These are phyloP conservation scores for Pythium folliculosum DNA, from an alignment of 352 stramenopile species.

Conservation along the genomic window DNA sequence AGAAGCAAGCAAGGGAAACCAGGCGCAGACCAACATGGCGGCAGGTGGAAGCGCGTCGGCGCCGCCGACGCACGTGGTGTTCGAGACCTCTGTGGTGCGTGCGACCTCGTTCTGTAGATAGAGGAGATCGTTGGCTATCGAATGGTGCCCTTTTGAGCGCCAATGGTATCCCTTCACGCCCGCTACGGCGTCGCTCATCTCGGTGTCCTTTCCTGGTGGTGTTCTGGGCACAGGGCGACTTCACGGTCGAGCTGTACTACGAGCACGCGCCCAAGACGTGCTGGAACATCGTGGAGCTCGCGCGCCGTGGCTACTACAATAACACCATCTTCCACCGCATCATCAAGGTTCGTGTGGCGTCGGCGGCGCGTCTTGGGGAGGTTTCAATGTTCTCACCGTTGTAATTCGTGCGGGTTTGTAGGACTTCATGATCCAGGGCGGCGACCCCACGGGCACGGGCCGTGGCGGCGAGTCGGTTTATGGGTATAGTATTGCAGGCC, in stretches of 20 bases:
- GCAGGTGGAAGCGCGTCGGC: constrained; percentile 10
- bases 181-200: background rate
- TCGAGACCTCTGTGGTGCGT: constrained; percentile 57
- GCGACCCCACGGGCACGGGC: constrained; percentile 93
- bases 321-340: constrained; percentile 96
- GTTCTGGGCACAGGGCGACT: constrained; percentile 56
- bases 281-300: constrained; percentile 93
- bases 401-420: constrained; percentile 18
- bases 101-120: background rate
- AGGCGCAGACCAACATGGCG: constrained; percentile 8
- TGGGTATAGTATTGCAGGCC: constrained; percentile 17
- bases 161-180: background rate
- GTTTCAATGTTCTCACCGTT: background rate
- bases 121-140: background rate
- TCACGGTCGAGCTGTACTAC: constrained; percentile 94
- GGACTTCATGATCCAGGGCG: constrained; percentile 97
- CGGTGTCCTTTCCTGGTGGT: background rate
- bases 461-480: constrained; percentile 92
- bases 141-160: background rate
- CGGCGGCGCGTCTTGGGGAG: no score
- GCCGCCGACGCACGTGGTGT: constrained; percentile 78
- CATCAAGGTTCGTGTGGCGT: constrained; percentile 66
- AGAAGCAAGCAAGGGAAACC: background rate
- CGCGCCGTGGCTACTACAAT: constrained; percentile 94
- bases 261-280: constrained; percentile 92